Conservation (phyloP, 2,329 filamentous ascomycete species). For the Pseudocercospora fijiensis region DNA sequence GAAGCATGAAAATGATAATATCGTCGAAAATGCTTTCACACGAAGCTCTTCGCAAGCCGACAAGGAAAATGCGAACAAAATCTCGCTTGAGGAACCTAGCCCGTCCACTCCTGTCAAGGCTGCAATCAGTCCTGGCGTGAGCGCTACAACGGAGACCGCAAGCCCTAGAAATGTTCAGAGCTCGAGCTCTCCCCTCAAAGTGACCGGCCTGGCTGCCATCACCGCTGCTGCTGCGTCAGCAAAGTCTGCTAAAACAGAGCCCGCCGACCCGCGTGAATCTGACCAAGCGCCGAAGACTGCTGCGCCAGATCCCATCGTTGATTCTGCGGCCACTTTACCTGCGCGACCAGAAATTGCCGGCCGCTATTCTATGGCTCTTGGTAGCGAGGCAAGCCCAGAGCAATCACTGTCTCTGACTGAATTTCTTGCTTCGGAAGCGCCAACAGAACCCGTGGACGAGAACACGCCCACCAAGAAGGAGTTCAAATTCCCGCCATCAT, state of each 20-base stretch:
- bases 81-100: background rate
- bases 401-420: background rate
- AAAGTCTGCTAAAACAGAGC: background rate
- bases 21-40: background rate
- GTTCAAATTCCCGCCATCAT: background rate
- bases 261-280: background rate
- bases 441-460: background rate
- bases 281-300: background rate
- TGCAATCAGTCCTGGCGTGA: background rate
- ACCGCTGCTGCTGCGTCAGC: background rate
- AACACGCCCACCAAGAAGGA: background rate
- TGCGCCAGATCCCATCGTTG: background rate
- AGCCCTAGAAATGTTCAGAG: background rate
- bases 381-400: constrained; percentile 3
- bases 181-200: background rate
- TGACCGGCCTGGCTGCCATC: background rate
- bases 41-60: background rate
- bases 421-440: background rate
- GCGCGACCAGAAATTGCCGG: background rate
- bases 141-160: background rate
- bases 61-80: background rate
- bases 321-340: background rate
- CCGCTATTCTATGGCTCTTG: constrained; percentile 1
- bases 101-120: background rate
- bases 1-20: background rate